Evolutionary conservation across 1,284 basidiomycete species (phyloP).

Genomic region (Somion occarium): DNA sequence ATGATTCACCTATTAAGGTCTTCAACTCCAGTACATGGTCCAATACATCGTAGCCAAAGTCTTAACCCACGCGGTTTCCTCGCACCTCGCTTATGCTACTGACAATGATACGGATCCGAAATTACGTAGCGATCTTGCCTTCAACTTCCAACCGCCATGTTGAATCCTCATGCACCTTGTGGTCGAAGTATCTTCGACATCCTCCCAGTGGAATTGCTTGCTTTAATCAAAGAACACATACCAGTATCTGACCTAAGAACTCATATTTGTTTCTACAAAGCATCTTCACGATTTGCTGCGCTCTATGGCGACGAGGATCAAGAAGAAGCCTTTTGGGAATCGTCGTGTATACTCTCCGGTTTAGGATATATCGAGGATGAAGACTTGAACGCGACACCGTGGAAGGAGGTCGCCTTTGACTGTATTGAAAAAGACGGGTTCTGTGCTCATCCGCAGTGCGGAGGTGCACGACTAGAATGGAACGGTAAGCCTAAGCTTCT

Average conservation of each 20-base stretch:
- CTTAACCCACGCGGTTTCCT: no score
- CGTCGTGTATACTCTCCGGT: slow-evolving; percentile 2
- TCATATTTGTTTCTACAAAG: slow-evolving; percentile 18
- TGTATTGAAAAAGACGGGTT: slow-evolving; percentile 4
- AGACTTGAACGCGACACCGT: not conserved
- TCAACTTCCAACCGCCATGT: no score
- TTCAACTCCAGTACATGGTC: no score
- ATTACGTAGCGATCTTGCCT: no score
- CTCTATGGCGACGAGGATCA: slow-evolving; percentile 1
- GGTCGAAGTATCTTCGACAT: no score
- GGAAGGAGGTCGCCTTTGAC: slow-evolving; percentile 3
- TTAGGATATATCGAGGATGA: not conserved
- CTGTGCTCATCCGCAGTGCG: slow-evolving; percentile 5
- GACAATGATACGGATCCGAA: no score
- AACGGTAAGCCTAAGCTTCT: not conserved
- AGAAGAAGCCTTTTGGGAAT: not conserved
- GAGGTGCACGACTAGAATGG: slow-evolving; percentile 2
- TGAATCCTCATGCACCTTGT: no score
- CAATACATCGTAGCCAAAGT: no score
- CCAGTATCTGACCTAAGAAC: slow-evolving; percentile 15
- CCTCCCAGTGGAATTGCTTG: slow-evolving; percentile 15
- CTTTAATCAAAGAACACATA: slow-evolving; percentile 14
- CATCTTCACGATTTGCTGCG: not conserved
- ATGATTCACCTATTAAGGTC: no score
- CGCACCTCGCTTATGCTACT: no score